Evolutionary conservation across 2,329 filamentous ascomycete species (phyloP).

Genomic region (Calonectria henricotiae): DNA sequence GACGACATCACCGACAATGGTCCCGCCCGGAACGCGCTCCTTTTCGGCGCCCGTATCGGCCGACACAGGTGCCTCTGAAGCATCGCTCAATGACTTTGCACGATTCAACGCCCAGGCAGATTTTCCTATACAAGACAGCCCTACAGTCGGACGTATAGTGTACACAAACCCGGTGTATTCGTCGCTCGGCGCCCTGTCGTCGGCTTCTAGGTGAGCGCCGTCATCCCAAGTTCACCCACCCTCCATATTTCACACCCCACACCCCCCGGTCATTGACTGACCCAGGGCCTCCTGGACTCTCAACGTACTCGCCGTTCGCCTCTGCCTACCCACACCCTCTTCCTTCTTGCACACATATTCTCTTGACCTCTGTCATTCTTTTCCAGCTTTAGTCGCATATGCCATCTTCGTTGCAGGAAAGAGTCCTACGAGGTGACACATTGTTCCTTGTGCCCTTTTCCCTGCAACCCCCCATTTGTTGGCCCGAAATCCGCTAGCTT

Average conservation of each 20-base stretch:
- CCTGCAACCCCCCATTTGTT: constrained; percentile 43
- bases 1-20: constrained; percentile 25
- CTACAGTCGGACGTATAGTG: constrained; percentile 62
- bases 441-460: constrained; percentile 45
- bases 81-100: constrained; percentile 33
- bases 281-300: constrained; percentile 47
- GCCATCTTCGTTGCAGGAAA: constrained; percentile 38
- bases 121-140: constrained; percentile 62
- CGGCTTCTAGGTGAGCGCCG: constrained; percentile 53
- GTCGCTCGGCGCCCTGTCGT: constrained; percentile 47
- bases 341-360: constrained; percentile 45
- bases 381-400: constrained; percentile 35
- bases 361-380: constrained; percentile 39
- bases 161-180: constrained; percentile 47
- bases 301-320: constrained; percentile 46
- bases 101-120: constrained; percentile 45
- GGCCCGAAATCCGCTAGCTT: constrained; percentile 41
- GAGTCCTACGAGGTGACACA: constrained; percentile 49
- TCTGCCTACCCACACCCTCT: constrained; percentile 50
- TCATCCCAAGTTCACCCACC: constrained; percentile 45
- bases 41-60: constrained; percentile 39
- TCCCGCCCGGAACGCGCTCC: constrained; percentile 34
- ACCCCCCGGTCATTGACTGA: constrained; percentile 46
- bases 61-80: constrained; percentile 19
- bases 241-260: constrained; percentile 38